Evolutionary conservation across 2,329 filamentous ascomycete species (phyloP), one percentile per base, ranked within the genome.

Genomic region (Ceratocystis lukuohia): DNA sequence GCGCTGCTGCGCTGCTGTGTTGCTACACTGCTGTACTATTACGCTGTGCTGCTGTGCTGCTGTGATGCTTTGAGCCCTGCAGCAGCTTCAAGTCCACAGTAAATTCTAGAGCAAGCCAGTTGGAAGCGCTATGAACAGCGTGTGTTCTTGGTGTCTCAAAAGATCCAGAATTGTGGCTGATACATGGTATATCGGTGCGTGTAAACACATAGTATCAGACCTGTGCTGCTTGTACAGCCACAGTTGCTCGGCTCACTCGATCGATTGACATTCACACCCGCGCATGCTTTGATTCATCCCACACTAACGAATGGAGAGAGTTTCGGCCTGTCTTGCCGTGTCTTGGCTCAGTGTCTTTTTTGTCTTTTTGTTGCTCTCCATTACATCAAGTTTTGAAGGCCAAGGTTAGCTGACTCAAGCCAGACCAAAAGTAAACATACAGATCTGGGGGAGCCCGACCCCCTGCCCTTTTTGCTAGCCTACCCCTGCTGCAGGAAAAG

Each of bases 141-240:
- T 33, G 56, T 59, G 56, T 59, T 59, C 56, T 59, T 59, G 56
- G 56, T 59, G 56, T n/a, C 15, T 25, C 56, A 59, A 59, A 59
- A 59, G 56, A 37, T 59, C 56, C 56, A 59, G 56, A 59, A 59
- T 59, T 59, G 56, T 59, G 56, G 56, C 56, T 59, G 56, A 59
- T 59, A 59, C 56, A 59, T 59, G 56, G 17, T n/a, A 30, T 33
- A 59, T 37, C 7, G 56, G 56, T 59, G 56, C 28, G n/a, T 37
- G 25, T 59, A 59, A 28, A n/a, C n/a, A 37, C 15, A 37, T 37
- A 10, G n/a, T 59, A 59, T 30, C 56, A 22, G 20, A 25, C 48
- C 48, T 53, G 48, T 53, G 48, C 48, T 53, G 48, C 8, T 53
- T 59, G 56, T 59, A 59, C 56, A 59, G 56, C 56, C 56, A 59